Evolutionary conservation across 2,329 filamentous ascomycete species (phyloP), one percentile per base, ranked within the genome.

Genomic region (Exophiala sp.): DNA sequence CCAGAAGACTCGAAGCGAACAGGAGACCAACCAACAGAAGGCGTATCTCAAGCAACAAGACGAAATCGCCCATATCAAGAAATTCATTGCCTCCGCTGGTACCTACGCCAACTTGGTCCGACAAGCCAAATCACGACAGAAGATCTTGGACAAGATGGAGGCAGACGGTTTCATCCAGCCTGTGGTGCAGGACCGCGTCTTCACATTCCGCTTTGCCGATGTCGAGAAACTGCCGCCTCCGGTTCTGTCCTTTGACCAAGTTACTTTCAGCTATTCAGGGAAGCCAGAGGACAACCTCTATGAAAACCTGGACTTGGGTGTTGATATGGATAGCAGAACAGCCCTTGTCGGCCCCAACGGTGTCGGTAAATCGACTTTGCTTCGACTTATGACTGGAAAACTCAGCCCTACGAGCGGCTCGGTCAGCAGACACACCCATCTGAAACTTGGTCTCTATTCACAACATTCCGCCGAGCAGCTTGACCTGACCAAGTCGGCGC

Each of bases 141-240:
- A 98, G 88, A 97, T 97, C 71, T 80, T 97, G 61, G 93, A 98
- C 81, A 98, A 98, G 84, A 98, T 98, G 93, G 91, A 97, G 79
- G 93, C 94, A 63, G 93, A 98, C 65, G 93, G 93, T 61, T 93
- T 97, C 72, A 97, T 98, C 68, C 85, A 98, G 73, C 87, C 88
- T 50, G 89, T 98, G 56, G 72, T 78, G 48, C 73, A 81, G 58
- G 93, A 98, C 73, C 81, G 82, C 56, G 85, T 95, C 66, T 98
- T 98, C 76, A 91, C 85, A 51, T 98, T 98, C 85, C 85, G 91
- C 65, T 98, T 98, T 70, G 93, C 93, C 61, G 90, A 97, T 65
- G 93, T 97, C 46, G 93, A 98, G 69, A 98, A 98, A 80, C 84
- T 98, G n/a, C 93, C 93, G 10, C 94, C 93, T 46, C 93, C 93